phyloP scores from a whole-genome alignment of 2,329 filamentous ascomycete genomes.

The Xylariaceae sp. region DNA sequence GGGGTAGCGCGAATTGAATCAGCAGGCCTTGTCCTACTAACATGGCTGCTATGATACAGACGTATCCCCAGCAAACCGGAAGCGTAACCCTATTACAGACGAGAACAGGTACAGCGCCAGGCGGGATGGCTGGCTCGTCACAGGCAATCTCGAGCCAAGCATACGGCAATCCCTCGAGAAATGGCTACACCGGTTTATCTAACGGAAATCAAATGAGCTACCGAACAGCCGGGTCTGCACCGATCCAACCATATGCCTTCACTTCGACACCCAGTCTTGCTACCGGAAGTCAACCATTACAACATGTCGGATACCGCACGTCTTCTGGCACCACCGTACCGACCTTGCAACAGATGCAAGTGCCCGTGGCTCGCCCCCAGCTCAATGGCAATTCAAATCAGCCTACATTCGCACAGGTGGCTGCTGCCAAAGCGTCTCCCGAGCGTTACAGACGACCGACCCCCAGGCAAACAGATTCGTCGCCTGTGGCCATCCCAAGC shows the following conservation, averaged over 20 bases:
- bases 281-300: conserved; percentile 52
- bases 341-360: conserved; percentile 40
- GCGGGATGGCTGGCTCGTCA: conserved; percentile 50
- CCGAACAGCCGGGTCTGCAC: conserved; percentile 51
- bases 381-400: conserved; percentile 41
- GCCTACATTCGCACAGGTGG: conserved; percentile 56
- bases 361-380: conserved; percentile 41
- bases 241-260: conserved; percentile 76
- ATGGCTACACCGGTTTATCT: conserved; percentile 50
- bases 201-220: conserved; percentile 45
- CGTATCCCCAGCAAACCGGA: conserved; percentile 72
- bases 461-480: conserved; percentile 53
- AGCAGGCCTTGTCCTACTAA: conserved; percentile 21
- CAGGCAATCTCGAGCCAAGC: conserved; percentile 51
- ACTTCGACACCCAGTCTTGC: conserved; percentile 66
- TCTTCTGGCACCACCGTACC: conserved; percentile 45
- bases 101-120: conserved; percentile 63
- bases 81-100: conserved; percentile 75
- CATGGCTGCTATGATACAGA: conserved; percentile 84
- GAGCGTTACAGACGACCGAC: conserved; percentile 77
- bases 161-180: conserved; percentile 50
- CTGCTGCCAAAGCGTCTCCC: conserved; percentile 65
- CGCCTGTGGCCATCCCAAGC: conserved; percentile 29
- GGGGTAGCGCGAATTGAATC: conserved; percentile 10
- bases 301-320: conserved; percentile 47